Base-by-base conservation (phyloP, 2,329 filamentous ascomycete species). In the Cytospora piceicola region DNA sequence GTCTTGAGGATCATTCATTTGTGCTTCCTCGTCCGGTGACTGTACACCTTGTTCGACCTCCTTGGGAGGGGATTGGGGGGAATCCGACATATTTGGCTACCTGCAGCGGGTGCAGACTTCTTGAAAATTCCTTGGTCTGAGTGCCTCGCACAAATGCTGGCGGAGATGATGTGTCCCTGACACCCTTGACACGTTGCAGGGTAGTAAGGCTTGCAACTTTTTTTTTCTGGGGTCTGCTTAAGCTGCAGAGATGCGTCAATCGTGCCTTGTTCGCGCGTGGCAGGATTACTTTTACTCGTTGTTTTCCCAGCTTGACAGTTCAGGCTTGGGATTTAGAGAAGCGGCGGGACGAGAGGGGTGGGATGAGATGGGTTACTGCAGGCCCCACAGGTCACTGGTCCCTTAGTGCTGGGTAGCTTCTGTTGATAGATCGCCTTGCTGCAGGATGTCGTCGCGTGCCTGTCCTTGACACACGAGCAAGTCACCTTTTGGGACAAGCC, bases 11-110 rank as follows among this genome's bases (percentile, higher is more conserved):
- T 93, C 91, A 83, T 96, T 93, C 92, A 96, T 96, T 87, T 90
- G 90, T 85, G 90, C 89, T 85, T 95, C 92, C 84, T 96, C 92
- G 83, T 95, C 93, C 85, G 90, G 89, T 84, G 93, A 96, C 85
- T 93, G 92, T 87, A 87, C 90, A 87, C 88, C 90, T 86, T 90
- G 91, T 86, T 97, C 94, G 85, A 93, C 91, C 84, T 96, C 93
- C 86, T 96, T 95, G 77, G 92, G 89, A 85, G 93, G 92, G 88
- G 90, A 93, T 88, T 93, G 85, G 80, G 85, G 84, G 81, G 85
- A 87, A 80, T 87, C 91, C 85, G 94, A 96, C 94, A 97, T 95
- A 93, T 92, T 90, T 89, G 88, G 88, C 85, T 86, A 85, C 82
- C 82, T 86, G 85, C 84, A 87, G 84, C 84, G 85, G 84, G 78